Evolutionary conservation across 129 eudicot species (phyloP), one percentile per base, ranked within the genome.

Genomic region (Helichrysum umbraculigerum): DNA sequence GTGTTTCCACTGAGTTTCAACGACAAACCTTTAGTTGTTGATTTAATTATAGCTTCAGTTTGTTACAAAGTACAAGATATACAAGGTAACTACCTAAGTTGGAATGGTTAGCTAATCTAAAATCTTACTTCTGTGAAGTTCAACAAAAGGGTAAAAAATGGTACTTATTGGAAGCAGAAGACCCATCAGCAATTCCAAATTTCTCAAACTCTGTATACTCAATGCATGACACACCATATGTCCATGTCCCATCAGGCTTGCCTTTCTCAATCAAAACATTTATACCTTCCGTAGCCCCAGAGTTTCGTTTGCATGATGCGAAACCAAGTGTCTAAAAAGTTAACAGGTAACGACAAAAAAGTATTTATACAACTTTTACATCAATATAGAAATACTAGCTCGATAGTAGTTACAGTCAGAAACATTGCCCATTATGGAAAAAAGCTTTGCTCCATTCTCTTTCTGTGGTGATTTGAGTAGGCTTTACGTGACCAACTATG

Each of bases 181-280:
- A 82, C 61, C 86, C 95, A 29, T 78, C 87, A 59, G 78, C 65
- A 59, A 94, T 87, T 70, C 99, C 99, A 83, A 84, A 94, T 79
- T 94, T 94, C 76, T 94, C 99, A 81, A 94, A 94, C 80, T 94
- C 99, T 5, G 99, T 94, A 83, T 94, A 94, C 78, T 94, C 99
- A 0, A 94, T 86, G 81, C 99, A 94, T 69, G 99, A 91, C 54
- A 91, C 79, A 47, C 99, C 99, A 85, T 91, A 91, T 52, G 91
- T 78, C 97, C 99, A 94, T 47, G 84, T 86, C 76, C 96, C 99
- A 75, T 89, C 91, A 70, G 70, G 70, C 51, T 83, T 88, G 80
- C 79, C 81, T 83, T 87, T 89, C 87, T 94, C 97, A 56, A 89
- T 47, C 22, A 94, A 77, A 67, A 91, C 97, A 81, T 94, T 94